A percentile compares a stretch with the other conserved stretches of the same genome.
These are phyloP conservation scores for Clonostachys solani DNA, from an alignment of 2,329 filamentous ascomycete genomes.

Conservation along the genomic window DNA sequence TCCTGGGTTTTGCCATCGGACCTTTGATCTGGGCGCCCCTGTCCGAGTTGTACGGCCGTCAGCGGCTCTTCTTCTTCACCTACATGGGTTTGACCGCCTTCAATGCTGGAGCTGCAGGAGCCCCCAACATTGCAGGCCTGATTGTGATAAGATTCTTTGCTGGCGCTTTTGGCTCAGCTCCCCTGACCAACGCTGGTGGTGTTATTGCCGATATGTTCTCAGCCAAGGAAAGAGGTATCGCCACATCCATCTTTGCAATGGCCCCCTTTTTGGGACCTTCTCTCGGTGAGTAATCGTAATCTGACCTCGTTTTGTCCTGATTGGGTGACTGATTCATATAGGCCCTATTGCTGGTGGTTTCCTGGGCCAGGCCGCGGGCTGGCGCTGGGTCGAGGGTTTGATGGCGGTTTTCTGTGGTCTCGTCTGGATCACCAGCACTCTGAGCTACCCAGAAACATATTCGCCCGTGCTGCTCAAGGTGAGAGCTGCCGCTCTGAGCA, in stretches of 20 bases:
- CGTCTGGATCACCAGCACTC: slow-evolving; percentile 47
- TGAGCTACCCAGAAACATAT: slow-evolving; percentile 57
- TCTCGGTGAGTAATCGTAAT: slow-evolving; percentile 28
- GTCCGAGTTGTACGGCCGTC: slow-evolving; percentile 58
- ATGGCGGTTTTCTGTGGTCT: slow-evolving; percentile 56
- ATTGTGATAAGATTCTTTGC: slow-evolving; percentile 68
- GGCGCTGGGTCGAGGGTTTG: slow-evolving; percentile 62
- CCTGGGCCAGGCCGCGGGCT: slow-evolving; percentile 52
- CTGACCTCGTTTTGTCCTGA: not conserved
- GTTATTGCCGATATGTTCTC: slow-evolving; percentile 61
- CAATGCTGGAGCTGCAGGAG: slow-evolving; percentile 53
- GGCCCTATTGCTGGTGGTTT: slow-evolving; percentile 61
- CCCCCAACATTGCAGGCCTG: slow-evolving; percentile 53
- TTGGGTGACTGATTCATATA: slow-evolving; percentile 3
- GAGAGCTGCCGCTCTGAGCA: slow-evolving; percentile 44
- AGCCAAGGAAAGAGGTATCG: slow-evolving; percentile 48
- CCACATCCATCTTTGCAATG: slow-evolving; percentile 55
- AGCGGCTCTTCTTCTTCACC: slow-evolving; percentile 55
- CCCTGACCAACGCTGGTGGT: slow-evolving; percentile 59
- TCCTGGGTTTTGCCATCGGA: slow-evolving; percentile 57
- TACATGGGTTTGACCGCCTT: slow-evolving; percentile 57
- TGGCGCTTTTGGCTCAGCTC: slow-evolving; percentile 57
- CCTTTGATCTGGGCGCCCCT: slow-evolving; percentile 64
- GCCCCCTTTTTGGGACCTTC: slow-evolving; percentile 61
- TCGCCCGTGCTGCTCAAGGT: slow-evolving; percentile 50